Percentiles rank a stretch among this genome's conserved stretches.
Evolutionary conservation across 2,329 filamentous ascomycete species (phyloP).

Genomic region (Aspergillus jensenii): DNA sequence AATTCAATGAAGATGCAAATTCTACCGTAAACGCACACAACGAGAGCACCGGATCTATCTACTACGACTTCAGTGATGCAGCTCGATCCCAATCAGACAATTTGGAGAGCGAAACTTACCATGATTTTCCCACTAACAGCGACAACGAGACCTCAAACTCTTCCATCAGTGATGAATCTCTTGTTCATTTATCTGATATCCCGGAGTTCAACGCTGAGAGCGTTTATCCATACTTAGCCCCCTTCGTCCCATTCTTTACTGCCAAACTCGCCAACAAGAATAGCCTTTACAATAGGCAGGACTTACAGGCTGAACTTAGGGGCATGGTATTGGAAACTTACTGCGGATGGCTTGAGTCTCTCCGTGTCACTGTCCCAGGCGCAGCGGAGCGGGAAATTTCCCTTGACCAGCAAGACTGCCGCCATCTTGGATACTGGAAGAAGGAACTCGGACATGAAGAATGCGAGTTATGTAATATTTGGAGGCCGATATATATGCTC

Average conservation of each 20-base stretch:
- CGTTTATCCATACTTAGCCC: conserved; percentile 7
- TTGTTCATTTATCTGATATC: background rate
- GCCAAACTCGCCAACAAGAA: conserved; percentile 23
- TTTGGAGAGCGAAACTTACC: background rate
- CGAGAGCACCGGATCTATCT: conserved; percentile 3
- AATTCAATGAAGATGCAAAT: background rate
- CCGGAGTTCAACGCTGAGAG: background rate
- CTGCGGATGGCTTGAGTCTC: conserved; percentile 25
- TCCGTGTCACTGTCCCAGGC: conserved; percentile 19
- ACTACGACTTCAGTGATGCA: conserved; percentile 12
- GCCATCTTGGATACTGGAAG: conserved; percentile 29
- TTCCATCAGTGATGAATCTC: background rate
- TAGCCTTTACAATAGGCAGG: conserved; percentile 23
- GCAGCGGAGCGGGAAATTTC: background rate
- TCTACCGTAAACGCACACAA: background rate
- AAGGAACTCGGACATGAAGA: conserved; percentile 21
- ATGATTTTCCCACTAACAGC: background rate
- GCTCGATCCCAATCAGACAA: background rate
- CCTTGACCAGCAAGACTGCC: conserved; percentile 14
- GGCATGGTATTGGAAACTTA: conserved; percentile 31
- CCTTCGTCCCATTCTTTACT: conserved; percentile 26
- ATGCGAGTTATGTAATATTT: conserved; percentile 29
- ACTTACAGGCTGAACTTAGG: conserved; percentile 26
- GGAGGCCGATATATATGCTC: conserved; percentile 29
- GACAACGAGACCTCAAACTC: background rate